These are phyloP conservation scores for Microbotryum intermedium DNA, from an alignment of 1,284 basidiomycete species.

Conservation along the genomic window DNA sequence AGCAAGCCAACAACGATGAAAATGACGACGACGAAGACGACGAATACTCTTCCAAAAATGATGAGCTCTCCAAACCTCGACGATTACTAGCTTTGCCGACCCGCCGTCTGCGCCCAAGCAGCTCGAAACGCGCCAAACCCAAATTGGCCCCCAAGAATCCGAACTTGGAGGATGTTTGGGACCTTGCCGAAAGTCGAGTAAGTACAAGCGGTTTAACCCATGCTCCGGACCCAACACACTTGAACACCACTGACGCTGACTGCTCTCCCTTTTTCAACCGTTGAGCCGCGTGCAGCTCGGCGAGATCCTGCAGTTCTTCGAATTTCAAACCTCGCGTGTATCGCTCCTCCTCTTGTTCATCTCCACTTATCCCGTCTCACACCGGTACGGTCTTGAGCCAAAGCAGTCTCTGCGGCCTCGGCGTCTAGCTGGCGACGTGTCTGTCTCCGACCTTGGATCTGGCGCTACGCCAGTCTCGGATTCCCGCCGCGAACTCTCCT, in stretches of 20 bases:
- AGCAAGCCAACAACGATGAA: neutral
- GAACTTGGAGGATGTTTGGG: constrained; percentile 24
- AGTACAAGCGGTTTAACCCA: neutral
- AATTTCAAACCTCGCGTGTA: constrained; percentile 17
- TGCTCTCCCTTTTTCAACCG: neutral
- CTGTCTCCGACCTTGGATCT: too few relatives aligned
- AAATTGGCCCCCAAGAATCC: neutral
- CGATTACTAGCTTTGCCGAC: neutral
- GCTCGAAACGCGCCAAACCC: neutral
- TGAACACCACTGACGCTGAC: neutral
- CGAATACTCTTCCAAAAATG: neutral
- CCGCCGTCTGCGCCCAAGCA: neutral
- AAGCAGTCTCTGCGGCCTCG: too few relatives aligned
- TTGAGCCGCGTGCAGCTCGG: constrained; percentile 15
- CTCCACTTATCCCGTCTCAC: constrained; percentile 6
- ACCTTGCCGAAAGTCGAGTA: constrained; percentile 18
- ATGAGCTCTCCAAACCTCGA: neutral
- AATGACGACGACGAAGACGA: neutral
- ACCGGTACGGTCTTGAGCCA: neutral
- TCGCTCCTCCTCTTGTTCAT: constrained; percentile 19
- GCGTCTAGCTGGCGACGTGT: too few relatives aligned
- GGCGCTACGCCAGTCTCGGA: neutral
- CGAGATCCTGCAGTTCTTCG: constrained; percentile 17
- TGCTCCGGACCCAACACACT: neutral
- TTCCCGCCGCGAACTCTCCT: neutral